Base-by-base conservation (phyloP, 257 asterid species). In the Oldenlandia corymbosa region DNA sequence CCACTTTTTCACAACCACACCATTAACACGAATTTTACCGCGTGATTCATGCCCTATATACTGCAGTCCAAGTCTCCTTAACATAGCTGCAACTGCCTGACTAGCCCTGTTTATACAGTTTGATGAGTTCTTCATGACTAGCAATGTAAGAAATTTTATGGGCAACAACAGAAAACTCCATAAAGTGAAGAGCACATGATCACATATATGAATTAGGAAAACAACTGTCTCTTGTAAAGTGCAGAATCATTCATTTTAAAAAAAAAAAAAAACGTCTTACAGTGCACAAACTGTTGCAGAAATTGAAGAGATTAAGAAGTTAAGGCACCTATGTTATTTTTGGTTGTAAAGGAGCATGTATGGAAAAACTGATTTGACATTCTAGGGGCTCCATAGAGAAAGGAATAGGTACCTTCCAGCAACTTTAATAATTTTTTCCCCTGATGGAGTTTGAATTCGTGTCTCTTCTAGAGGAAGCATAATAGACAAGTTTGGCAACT, bases 21-120 rank as follows among this genome's bases (percentile, higher is more conserved):
- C 97, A 60, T 84, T 80, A 65, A 92, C 74, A 71, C 96, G 86
- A 68, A 92, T 82, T 77, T 84, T 92, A 58, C 95, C 99, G 59
- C 64, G 72, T 4, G 99, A 92, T 79, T 82, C 99, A 52, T 80
- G 84, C 68, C 99, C 99, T 71, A 62, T 75, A 79, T 89, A 89
- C 46, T 84, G 54, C 67, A 92, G 71, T 60, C 90, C 88, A 67
- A 89, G 86, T 73, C 99, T 81, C 86, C 99, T 84, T 80, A 92
- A 68, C 64, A 81, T 73, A 17, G 97, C 86, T 62, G 94, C 88
- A 62, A 87, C 57, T 46, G 88, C 88, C 75, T 80, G 95, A 80
- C 93, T 89, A 65, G 78, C 68, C 87, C 99, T 92, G 96, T 76
- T 60, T 57, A 67, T 60, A n/a, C 68, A 79, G 66, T 76, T 67